Percentiles rank a stretch among this genome's conserved stretches.
These are phyloP conservation scores for Tuber borchii DNA, from an alignment of 495 filamentous ascomycete species.

Conservation along the genomic window DNA sequence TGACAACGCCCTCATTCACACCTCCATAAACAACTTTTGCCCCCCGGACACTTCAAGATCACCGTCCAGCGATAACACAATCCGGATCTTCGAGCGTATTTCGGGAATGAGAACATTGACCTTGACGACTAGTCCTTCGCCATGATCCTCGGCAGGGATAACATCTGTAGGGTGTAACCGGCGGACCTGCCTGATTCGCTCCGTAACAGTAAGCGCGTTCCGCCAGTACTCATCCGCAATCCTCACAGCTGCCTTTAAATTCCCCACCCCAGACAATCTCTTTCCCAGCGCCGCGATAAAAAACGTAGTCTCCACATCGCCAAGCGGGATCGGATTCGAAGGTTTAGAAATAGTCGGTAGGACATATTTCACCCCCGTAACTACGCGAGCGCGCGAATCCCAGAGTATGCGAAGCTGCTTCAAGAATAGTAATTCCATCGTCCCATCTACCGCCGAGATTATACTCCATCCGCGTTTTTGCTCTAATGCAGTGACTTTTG, in stretches of 20 bases:
- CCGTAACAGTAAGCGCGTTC: conserved; percentile 49
- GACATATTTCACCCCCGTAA: conserved; percentile 54
- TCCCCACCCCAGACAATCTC: conserved; percentile 39
- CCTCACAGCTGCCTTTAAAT: conserved; percentile 51
- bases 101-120: conserved; percentile 31
- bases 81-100: conserved; percentile 26
- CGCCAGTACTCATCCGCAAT: conserved; percentile 57
- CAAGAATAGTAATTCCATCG: conserved; percentile 70
- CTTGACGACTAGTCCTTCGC: conserved; percentile 4
- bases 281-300: conserved; percentile 54
- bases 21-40: conserved; percentile 30
- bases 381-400: conserved; percentile 32
- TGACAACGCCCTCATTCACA: conserved; percentile 23
- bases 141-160: not conserved
- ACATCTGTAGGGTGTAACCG: conserved; percentile 16
- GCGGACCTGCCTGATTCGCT: conserved; percentile 48
- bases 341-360: conserved; percentile 48
- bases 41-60: conserved; percentile 12
- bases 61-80: conserved; percentile 16
- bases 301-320: conserved; percentile 55
- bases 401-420: conserved; percentile 52
- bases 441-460: conserved; percentile 56
- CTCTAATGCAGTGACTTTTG: conserved; percentile 58
- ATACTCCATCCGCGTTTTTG: conserved; percentile 69
- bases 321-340: conserved; percentile 46